Evolutionary conservation across 148 eudicot genomes (phyloP), one percentile per base, ranked within the genome.

Genomic region (Amaranthus cruentus): DNA sequence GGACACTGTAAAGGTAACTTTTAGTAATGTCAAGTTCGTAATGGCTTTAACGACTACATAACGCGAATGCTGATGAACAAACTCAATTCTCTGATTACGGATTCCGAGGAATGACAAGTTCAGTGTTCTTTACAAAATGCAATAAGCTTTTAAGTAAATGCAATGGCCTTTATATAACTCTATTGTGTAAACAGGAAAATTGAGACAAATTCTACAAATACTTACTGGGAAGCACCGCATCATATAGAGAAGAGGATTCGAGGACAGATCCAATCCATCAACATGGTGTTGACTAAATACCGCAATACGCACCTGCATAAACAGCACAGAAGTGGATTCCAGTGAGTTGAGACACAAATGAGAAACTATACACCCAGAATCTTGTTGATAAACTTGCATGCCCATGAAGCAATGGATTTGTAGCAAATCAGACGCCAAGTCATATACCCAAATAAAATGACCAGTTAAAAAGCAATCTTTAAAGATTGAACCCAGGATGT

Each of bases 241-340:
- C 96, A 96, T 84, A 76, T 96, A 96, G 38, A 96, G 91, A 77
- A 96, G 97, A 13, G 99, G 99, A 81, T 96, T 96, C 68, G 99
- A 96, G 73, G 99, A 77, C 50, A 96, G 77, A 81, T 96, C 99
- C 67, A 96, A 86, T 52, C 99, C 99, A 76, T 95, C 99, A 80
- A 95, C 99, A 71, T 95, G 99, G 73, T 95, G 99, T 83, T 95
- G 99, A 84, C 94, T 95, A 70, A 95, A 95, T 55, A 90, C 91
- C 78, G 99, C 99, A 82, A 95, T 90, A 66, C 99, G 97, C 74
- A 95, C 99, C 99, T 95, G 85, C 49, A 79, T 9, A 79, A 28
- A 63, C 55, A 50, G 48, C 58, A 74, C 18, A 84, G 73, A 43
- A 76, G 28, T 65, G 46, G 5, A 69, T 12, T 14, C 67, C 55